Percentiles rank a stretch among this genome's conserved stretches.
phyloP scores from a whole-genome alignment of 805 yeast species.

The Kodamaea sagamina region DNA sequence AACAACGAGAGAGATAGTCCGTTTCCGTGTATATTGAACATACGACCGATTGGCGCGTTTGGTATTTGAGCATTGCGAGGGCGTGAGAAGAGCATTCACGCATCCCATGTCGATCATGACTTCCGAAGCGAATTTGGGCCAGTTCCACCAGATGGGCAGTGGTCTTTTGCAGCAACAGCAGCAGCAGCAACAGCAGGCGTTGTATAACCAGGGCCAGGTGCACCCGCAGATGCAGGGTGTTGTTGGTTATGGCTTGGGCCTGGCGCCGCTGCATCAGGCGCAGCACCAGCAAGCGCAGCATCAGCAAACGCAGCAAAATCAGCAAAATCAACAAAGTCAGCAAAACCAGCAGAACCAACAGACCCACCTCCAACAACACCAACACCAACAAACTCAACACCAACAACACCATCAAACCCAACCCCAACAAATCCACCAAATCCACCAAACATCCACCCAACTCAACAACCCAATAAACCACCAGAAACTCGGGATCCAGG shows the following conservation, averaged over 20 bases:
- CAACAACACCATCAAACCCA: constrained; percentile 11
- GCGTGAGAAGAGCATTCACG: constrained; percentile 7
- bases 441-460: too few species aligned
- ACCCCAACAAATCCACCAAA: constrained; percentile 6
- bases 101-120: constrained; percentile 17
- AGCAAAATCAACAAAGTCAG: constrained; percentile 7
- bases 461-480: constrained; percentile 1
- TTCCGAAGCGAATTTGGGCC: constrained; percentile 17
- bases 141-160: constrained; percentile 15
- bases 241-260: constrained; percentile 6
- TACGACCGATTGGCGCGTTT: too few species aligned
- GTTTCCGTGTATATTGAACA: constrained; percentile 1
- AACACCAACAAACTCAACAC: constrained; percentile 12
- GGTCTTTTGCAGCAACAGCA: constrained; percentile 8
- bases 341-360: constrained; percentile 13
- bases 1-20: too few species aligned
- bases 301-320: not conserved
- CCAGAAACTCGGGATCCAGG: constrained; percentile 7
- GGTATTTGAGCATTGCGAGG: not conserved
- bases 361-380: constrained; percentile 13
- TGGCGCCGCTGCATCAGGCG: not conserved
- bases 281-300: constrained; percentile 4
- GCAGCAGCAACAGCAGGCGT: not conserved
- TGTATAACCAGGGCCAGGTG: too few species aligned
- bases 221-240: not conserved